Evolutionary conservation across 768 basidiomycete species (phyloP).

Genomic region (Mrakia blollopis): DNA sequence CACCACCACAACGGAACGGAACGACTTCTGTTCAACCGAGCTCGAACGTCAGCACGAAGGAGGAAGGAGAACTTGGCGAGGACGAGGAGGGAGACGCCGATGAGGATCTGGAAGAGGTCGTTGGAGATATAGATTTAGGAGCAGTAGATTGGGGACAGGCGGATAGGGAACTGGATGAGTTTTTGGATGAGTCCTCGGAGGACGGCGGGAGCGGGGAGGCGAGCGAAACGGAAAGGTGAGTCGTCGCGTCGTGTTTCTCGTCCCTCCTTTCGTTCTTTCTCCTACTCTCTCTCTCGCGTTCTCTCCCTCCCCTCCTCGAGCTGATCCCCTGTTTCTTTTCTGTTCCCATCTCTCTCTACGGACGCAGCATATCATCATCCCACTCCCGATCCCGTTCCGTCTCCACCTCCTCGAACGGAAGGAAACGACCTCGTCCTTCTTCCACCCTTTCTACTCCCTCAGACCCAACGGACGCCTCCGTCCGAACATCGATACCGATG

Average conservation of each 20-base stretch:
- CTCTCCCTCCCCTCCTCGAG: neutral
- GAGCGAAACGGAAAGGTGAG: neutral
- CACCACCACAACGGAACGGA: neutral
- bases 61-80: constrained; percentile 47
- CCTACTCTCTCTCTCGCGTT: neutral
- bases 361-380: neutral
- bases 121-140: constrained; percentile 55
- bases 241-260: neutral
- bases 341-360: neutral
- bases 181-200: constrained; percentile 52
- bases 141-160: constrained; percentile 43
- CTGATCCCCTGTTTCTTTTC: neutral
- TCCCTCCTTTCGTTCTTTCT: neutral
- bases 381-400: neutral
- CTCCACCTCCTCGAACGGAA: neutral
- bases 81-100: constrained; percentile 42
- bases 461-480: neutral
- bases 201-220: constrained; percentile 35
- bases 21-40: constrained; percentile 46
- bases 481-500: neutral
- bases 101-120: constrained; percentile 59
- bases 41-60: neutral
- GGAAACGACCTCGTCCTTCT: neutral
- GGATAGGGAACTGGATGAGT: constrained; percentile 39
- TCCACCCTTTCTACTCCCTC: neutral